Evolutionary conservation across 2,329 filamentous ascomycete genomes (phyloP).

Genomic region (Dothistroma septosporum): DNA sequence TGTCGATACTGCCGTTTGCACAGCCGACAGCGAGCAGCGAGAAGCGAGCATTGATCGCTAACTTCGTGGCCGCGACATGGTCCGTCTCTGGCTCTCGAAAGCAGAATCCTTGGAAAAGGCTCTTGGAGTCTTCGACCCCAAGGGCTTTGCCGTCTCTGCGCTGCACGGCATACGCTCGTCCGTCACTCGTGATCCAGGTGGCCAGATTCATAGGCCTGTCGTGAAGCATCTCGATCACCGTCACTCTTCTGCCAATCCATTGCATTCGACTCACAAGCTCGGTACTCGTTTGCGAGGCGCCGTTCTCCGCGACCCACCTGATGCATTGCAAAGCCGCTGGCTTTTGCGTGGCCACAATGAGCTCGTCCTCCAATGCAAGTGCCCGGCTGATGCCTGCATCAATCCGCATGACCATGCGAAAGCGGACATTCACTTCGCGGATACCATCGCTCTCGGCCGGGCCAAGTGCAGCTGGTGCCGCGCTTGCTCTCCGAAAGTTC

Average conservation of each 20-base stretch:
- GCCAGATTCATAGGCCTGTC: slow-evolving; percentile 95
- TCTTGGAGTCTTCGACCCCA: slow-evolving; percentile 48
- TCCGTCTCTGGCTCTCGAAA: slow-evolving; percentile 70
- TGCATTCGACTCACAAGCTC: slow-evolving; percentile 83
- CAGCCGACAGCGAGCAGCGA: slow-evolving; percentile 88
- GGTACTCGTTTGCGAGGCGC: slow-evolving; percentile 80
- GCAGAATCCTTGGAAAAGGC: slow-evolving; percentile 82
- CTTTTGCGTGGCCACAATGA: slow-evolving; percentile 85
- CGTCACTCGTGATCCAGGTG: slow-evolving; percentile 87
- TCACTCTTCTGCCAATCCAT: slow-evolving; percentile 75
- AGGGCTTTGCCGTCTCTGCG: slow-evolving; percentile 45
- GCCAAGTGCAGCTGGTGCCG: slow-evolving; percentile 45
- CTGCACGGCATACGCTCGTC: slow-evolving; percentile 86
- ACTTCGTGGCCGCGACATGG: slow-evolving; percentile 61
- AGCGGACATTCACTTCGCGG: slow-evolving; percentile 81
- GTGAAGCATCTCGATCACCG: slow-evolving; percentile 79
- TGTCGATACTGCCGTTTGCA: slow-evolving; percentile 69
- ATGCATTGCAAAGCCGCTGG: slow-evolving; percentile 97
- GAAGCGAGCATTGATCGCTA: slow-evolving; percentile 89
- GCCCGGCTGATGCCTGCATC: slow-evolving; percentile 89
- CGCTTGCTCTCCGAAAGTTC: slow-evolving; percentile 23
- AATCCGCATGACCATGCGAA: slow-evolving; percentile 96
- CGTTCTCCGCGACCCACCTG: slow-evolving; percentile 81
- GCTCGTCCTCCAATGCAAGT: slow-evolving; percentile 83
- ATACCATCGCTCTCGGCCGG: slow-evolving; percentile 79